phyloP scores from a whole-genome alignment of 1,284 basidiomycete species.

The Cryptococcus maquisensis region DNA sequence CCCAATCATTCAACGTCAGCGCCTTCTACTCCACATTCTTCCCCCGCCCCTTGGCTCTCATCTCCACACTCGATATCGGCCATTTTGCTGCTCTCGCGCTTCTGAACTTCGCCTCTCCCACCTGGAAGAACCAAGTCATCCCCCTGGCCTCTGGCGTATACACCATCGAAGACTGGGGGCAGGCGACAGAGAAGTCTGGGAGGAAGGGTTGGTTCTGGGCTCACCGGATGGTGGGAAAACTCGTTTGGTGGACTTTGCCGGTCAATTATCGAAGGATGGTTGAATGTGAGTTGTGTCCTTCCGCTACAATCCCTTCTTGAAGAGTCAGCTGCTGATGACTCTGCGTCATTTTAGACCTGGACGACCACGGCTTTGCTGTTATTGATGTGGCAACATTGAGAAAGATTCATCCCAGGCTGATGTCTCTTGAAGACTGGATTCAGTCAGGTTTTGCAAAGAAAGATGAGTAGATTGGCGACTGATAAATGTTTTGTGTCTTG shows the following conservation, averaged over 20 bases:
- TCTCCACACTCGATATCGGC: constrained; percentile 16
- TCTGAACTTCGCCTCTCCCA: constrained; percentile 1
- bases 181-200: constrained; percentile 8
- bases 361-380: constrained; percentile 9
- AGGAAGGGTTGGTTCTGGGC: constrained; percentile 10
- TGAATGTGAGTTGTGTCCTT: constrained; percentile 11
- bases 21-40: constrained; percentile 9
- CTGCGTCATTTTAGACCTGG: constrained; percentile 3
- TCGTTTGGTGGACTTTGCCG: constrained; percentile 7
- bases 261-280: constrained; percentile 17
- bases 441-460: no score
- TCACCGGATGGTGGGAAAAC: constrained; percentile 2
- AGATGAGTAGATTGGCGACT: no score
- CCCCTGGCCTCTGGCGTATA: constrained; percentile 12
- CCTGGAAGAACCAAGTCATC: constrained; percentile 10
- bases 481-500: no score
- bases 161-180: neutral
- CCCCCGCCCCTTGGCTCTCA: constrained; percentile 2
- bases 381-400: constrained; percentile 7
- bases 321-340: neutral
- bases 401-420: constrained; percentile 12
- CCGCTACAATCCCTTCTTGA: neutral
- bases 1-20: constrained; percentile 11
- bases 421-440: constrained; percentile 4
- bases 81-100: constrained; percentile 16